phyloP scores from a whole-genome alignment of 495 filamentous ascomycete genomes.

The Talaromyces liani region DNA sequence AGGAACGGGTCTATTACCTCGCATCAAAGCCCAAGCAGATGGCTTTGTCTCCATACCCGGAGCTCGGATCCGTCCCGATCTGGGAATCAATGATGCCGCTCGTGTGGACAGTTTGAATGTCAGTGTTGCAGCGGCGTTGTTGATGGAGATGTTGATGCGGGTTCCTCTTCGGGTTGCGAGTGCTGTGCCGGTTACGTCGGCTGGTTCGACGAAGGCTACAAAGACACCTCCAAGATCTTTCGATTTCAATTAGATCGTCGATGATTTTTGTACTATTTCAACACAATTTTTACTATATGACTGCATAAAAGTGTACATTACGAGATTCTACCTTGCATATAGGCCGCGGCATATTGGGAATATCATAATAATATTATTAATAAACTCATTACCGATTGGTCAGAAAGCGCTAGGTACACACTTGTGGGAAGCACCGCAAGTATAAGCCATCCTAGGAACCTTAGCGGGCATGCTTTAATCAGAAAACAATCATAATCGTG shows the following conservation, averaged over 20 bases:
- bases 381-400: not conserved
- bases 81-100: conserved; percentile 33
- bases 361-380: not conserved
- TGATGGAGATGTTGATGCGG: conserved; percentile 58
- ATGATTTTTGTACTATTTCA: conserved; percentile 3
- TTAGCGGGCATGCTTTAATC: not conserved
- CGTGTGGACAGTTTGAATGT: conserved; percentile 77
- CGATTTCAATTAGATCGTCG: conserved; percentile 1
- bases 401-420: not conserved
- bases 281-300: not conserved
- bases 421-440: not conserved
- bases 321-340: not conserved
- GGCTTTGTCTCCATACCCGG: conserved; percentile 47
- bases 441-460: not conserved
- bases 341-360: not conserved
- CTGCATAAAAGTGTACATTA: not conserved
- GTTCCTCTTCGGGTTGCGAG: conserved; percentile 27
- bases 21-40: conserved; percentile 58
- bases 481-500: not conserved
- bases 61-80: conserved; percentile 22
- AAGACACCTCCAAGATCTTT: not conserved
- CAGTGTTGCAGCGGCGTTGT: conserved; percentile 69
- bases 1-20: conserved; percentile 59
- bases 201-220: not conserved
- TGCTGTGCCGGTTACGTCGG: not conserved